Base-by-base conservation (phyloP, 345 rosid genomes). In the Tarenaya hassleriana region DNA sequence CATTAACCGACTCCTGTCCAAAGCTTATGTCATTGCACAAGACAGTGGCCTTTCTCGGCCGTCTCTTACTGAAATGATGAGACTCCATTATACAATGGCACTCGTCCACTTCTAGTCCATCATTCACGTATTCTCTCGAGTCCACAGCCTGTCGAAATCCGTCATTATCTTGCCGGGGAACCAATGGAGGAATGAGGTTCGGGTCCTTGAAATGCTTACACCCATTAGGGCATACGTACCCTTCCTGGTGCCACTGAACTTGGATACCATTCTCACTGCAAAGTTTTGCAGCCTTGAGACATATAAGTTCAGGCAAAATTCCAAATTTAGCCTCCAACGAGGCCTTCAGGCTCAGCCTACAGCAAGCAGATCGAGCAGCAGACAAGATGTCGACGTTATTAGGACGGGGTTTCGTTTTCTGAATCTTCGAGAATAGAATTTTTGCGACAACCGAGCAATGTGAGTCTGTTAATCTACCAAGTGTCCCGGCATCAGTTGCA, bases 261-360 rank as follows among this genome's bases (percentile, higher is more conserved):
- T 63, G 81, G 58, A 94, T 74, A 58, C 86, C 82, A 45, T 82
- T 77, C 74, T 94, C 99, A 57, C 99, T 85, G 54, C 95, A 88
- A 32, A 94, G 85, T 61, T 74, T 94, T 64, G 95, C 99, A 16
- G 95, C 99, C 79, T 79, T 94, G 59, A 88, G 80, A 72, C 82
- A 83, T 47, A 82, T 47, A 20, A 77, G 52, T 55, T 88, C 92
- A 8, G 97, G 91, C 61, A 94, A 70, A 29, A 69, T 62, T 47
- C 95, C 99, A 29, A 70, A 88, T 48, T 66, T 80, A 50, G 70
- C 82, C 74, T 94, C 97, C 34, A 88, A 62, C 9, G 84, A 78
- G 48, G 80, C 78, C 69, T 73, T 79, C 46, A 94, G 86, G 67
- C 84, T 81, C 61, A 77, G 53, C 74, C 71, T 86, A 78, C 99